Percentiles rank a stretch among this genome's conserved stretches.
phyloP scores from a whole-genome alignment of 164 flowering plant species.

The Tinospora cordifolia region DNA sequence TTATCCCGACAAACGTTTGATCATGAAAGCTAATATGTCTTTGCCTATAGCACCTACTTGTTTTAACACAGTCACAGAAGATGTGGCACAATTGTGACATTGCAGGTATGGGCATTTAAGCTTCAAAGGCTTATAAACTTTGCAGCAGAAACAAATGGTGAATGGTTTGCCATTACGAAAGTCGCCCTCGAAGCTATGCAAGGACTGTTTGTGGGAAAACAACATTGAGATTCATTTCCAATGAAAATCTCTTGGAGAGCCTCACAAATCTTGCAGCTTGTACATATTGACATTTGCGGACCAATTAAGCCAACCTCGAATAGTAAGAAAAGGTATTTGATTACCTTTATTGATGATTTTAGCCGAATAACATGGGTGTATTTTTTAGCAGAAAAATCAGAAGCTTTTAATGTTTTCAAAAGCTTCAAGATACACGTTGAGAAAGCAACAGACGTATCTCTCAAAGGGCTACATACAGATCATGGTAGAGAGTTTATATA shows the following conservation, averaged over 20 bases:
- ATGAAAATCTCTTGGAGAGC: too few species aligned
- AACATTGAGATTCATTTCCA: constrained; percentile 10
- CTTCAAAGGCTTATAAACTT: not conserved
- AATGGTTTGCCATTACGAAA: not conserved
- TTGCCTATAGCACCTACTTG: not conserved
- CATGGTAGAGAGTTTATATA: too few species aligned
- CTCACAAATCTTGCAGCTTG: not conserved
- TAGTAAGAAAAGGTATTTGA: not conserved
- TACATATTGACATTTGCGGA: constrained; percentile 1
- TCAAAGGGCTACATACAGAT: constrained; percentile 2
- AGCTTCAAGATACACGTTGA: constrained; percentile 1
- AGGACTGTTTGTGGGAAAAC: constrained; percentile 1
- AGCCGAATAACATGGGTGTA: too few species aligned
- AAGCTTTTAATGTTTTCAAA: constrained; percentile 5
- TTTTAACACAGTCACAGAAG: not conserved
- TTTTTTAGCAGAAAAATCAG: not conserved
- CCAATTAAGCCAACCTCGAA: constrained; percentile 5
- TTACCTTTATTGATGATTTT: constrained; percentile 11
- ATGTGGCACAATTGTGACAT: not conserved
- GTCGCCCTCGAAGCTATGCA: not conserved
- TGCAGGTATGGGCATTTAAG: not conserved
- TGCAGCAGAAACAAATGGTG: constrained; percentile 10
- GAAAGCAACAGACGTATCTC: not conserved
- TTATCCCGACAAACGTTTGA: too few species aligned
- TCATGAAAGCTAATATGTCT: not conserved